Percentiles rank a stretch among this genome's conserved stretches.
These are phyloP conservation scores for Aspergillus costaricaensis DNA, from an alignment of 2,329 filamentous ascomycete species.

Conservation along the genomic window DNA sequence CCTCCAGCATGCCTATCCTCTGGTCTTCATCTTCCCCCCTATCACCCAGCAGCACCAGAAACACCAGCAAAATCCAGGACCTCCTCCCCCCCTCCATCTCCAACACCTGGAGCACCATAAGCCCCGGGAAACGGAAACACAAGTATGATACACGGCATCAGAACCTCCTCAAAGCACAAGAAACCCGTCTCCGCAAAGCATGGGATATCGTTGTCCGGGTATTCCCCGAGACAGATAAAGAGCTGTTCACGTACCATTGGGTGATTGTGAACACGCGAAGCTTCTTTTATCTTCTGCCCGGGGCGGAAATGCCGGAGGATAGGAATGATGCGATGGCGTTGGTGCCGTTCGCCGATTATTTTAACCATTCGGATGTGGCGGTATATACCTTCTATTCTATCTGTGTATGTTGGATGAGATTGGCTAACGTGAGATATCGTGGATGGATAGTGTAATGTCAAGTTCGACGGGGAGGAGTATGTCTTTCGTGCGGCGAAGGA, in stretches of 20 bases:
- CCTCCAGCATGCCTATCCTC: slow-evolving; percentile 57
- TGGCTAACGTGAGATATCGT: neutral
- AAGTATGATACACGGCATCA: slow-evolving; percentile 38
- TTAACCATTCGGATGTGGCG: slow-evolving; percentile 48
- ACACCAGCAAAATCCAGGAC: neutral
- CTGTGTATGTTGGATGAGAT: neutral
- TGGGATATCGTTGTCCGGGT: slow-evolving; percentile 49
- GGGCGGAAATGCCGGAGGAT: slow-evolving; percentile 37
- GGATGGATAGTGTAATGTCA: slow-evolving; percentile 39
- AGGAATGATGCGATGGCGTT: slow-evolving; percentile 50
- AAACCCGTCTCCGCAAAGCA: slow-evolving; percentile 53
- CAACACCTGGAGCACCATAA: slow-evolving; percentile 36
- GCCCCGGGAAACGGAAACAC: slow-evolving; percentile 24
- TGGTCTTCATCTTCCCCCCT: slow-evolving; percentile 50
- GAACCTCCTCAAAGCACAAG: slow-evolving; percentile 53
- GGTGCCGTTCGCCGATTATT: slow-evolving; percentile 51
- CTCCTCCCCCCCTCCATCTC: slow-evolving; percentile 42
- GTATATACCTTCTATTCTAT: slow-evolving; percentile 28
- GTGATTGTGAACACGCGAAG: slow-evolving; percentile 62
- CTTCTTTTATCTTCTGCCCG: slow-evolving; percentile 58
- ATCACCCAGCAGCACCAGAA: neutral
- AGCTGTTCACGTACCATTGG: slow-evolving; percentile 59
- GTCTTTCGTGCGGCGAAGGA: slow-evolving; percentile 37
- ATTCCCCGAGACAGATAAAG: slow-evolving; percentile 47
- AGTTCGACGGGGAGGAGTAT: slow-evolving; percentile 40